Evolutionary conservation across 2,329 filamentous ascomycete species (phyloP), one percentile per base, ranked within the genome.

Genomic region (Penicillium glabrum): DNA sequence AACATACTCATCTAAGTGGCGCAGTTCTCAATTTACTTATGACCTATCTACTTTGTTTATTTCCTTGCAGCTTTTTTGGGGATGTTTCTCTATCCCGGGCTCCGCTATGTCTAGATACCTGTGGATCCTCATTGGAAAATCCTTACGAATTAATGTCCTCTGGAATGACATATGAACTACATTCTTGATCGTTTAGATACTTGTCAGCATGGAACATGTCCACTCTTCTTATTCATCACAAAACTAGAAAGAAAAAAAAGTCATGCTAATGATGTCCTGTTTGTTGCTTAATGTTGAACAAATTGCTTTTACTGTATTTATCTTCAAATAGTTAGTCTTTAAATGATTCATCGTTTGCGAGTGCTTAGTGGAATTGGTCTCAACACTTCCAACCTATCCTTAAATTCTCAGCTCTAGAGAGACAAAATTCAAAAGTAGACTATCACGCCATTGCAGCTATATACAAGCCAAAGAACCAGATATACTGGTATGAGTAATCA

Each of bases 1-100:
- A 63, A 33, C 35, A 57, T 56, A 60, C 46, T 54, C 50, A 57
- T 57, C 43, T 61, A 54, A 41, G 43, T 53, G 61, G 62, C 57
- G 62, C 56, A 54, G 35, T 16, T 53, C 45, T 33, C 48, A 37
- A n/a, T 39, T 23, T 54, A 23, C 43, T 53, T 43, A 23, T 50
- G 21, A 23, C 24, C 11, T 37, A 5, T 33, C 44, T 16, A 3
- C 24, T 33, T 33, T 26, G 7, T 11, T 46, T 21, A 31, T 37
- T 50, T 26, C 5, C 24, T 37, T 31, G 29, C 50, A 8, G 21
- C 11, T 53, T 24, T 13, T 48, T 39, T 50, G 21, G 50, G 19
- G n/a, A 21, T 35, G 27, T 45, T n/a, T 43, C 11, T 19, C 31
- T 7, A 21, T 48, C 35, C 46, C 33, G 54, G 45, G 47, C 19